Base-by-base conservation (phyloP, 139 green algal genomes). In the Tetraselmis chui region DNA sequence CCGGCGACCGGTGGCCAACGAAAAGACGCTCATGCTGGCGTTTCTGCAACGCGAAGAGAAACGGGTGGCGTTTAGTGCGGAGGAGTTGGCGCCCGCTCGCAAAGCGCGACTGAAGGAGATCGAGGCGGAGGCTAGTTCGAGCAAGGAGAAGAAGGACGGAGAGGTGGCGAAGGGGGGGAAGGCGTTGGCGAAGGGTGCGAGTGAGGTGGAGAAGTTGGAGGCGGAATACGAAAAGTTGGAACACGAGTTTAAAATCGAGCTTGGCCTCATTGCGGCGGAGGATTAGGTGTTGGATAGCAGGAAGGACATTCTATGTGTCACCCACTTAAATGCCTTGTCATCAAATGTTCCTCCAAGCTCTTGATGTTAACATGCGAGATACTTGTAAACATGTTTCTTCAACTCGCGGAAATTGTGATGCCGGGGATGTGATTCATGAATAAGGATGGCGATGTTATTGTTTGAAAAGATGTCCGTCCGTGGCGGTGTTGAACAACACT, bases 1-100 rank as follows among this genome's bases (percentile, higher is more conserved):
- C 83, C 85, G 94, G 58, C 82, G 93, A 29, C 86, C 93, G 1
- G 82, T 94, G 58, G 83, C 85, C 0, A 91, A 90, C 59, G 94
- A 97, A 87, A 86, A 88, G 59, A 90, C 88, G 76, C 81, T 88
- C 28, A 91, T 95, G 90, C 76, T 58, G 2, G 82, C 76, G 2
- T 94, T 95, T 82, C 79, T 95, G 29, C 76, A 90, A 58, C 81
- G 88, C 0, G 88, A 95, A 85, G 75, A 79, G 82, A 59, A 79
- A 24, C 76, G 45, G 11, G 45, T 67, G 11, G 45, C 45, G 45
- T 67, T 67, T 67, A 25, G 11, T 18, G 45, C 18, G 45, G 45
- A 67, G 45, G 45, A 67, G 45, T 18, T 67, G 11, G 45, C 45
- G 45, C 45, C 45, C 18, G 45, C 45, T 67, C 45, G 45, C 11